Conservation (phyloP, 306 rosid genomes). For the Cucurbita pepo region DNA sequence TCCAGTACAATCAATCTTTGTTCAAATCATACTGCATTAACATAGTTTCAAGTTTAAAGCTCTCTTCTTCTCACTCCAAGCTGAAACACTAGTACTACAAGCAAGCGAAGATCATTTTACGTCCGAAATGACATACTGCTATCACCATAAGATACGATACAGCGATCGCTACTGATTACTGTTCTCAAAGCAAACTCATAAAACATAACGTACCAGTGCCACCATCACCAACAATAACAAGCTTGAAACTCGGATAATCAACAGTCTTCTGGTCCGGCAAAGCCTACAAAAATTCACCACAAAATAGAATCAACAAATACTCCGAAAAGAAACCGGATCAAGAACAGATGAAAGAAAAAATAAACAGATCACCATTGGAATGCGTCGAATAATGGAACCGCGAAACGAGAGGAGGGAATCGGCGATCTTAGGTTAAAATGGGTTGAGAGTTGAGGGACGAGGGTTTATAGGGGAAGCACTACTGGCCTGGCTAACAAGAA, state of each 20-base stretch:
- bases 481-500: too few relatives aligned
- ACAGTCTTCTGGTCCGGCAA: background rate
- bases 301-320: background rate
- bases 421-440: background rate
- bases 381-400: background rate
- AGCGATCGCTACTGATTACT: background rate
- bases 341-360: background rate
- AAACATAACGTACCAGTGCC: constrained; percentile 35
- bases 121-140: background rate
- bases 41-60: background rate
- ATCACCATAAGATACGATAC: background rate
- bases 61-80: background rate
- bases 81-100: background rate
- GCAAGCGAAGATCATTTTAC: background rate
- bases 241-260: constrained; percentile 59
- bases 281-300: background rate
- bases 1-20: background rate
- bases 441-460: background rate
- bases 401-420: background rate
- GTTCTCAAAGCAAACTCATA: background rate
- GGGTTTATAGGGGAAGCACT: background rate
- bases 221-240: constrained; percentile 70
- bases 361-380: background rate
- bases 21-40: background rate
- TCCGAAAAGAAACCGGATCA: background rate